Base-by-base conservation (phyloP, 164 flowering plant species). In the Sedum album region DNA sequence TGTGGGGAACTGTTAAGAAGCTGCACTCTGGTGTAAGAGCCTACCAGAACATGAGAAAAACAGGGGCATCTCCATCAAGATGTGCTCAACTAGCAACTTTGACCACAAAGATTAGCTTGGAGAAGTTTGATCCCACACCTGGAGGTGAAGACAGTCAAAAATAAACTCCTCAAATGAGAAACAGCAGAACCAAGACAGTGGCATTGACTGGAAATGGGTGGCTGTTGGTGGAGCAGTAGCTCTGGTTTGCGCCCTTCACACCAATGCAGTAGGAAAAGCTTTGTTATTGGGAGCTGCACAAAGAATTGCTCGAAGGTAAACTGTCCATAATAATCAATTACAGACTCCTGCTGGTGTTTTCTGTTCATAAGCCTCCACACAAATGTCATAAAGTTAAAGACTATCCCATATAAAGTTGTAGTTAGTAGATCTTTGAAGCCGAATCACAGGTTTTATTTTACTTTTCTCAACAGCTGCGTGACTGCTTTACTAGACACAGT, bases 1-100 rank as follows among this genome's bases (percentile, higher is more conserved):
- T 94, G 96, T 94, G 97, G 98, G 97, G 97, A 69, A 81, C 97
- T 20, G 93, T 93, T 36, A 93, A 91, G 88, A 93, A 91, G 68
- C 31, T 93, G 31, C 91, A 94, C 55, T 76, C 87, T 23, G 98
- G 98, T 39, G 69, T 94, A 79, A 82, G 93, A 80, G 86, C 96
- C 5, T 94, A 94, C 76, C 93, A 91, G 79, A 79, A 76, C 68
- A 85, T 86, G 0, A 77, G 93, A 71, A 89, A 86, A 71, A 65
- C 78, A 6, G 96, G 75, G 26, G 72, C 82, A 18, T 44, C 88
- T 4, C 70, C 83, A 10, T 83, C 92, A 28, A 78, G 88, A 72
- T 70, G 85, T 62, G 93, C 98, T n/a, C 69, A 70, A 41, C 75
- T 87, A 83, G 97, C 93, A 13, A 77, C 79, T 68, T 80, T 84